Base-by-base conservation (phyloP, 306 rosid species). In the Betula pendula region DNA sequence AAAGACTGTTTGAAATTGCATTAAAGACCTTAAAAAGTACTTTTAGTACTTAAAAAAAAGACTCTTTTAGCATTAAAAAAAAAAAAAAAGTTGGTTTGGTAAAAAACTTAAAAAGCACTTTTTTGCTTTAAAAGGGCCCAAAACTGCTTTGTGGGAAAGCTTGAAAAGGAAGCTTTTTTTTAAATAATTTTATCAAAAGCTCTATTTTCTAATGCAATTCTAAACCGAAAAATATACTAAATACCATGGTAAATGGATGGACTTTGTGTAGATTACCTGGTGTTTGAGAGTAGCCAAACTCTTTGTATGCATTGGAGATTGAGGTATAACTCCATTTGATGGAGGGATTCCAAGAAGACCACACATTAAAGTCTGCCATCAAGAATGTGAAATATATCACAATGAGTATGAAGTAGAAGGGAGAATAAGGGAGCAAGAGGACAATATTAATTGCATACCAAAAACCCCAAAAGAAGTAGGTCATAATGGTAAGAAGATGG, bases 291-390 rank as follows among this genome's bases (percentile, higher is more conserved):
- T 96, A 40, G 99, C 99, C 40, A 96, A 84, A 75, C 98, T 90
- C 88, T 96, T 96, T 5, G 99, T 96, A 81, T 96, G 99, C 99
- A 96, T 96, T 49, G 99, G 98, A 66, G 99, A 96, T 73, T 96
- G 99, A 2, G 99, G 99, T 83, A 96, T 92, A 79, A 96, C 99
- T 68, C 99, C 99, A 71, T 96, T 96, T 20, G 99, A 72, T 7
- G 99, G 99, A 72, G 99, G 99, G 60, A 96, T 84, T 84, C 99
- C 99, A 47, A 92, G 45, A 19, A 96, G 98, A 70, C 99, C 99
- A 84, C 99, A 96, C 77, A 89, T 35, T 68, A 96, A 91, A 72
- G 99, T 96, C 99, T 96, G 83, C 60, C 75, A 76, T 73, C 27
- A 48, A 80, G 17, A 78, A 67, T 14, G 72, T 27, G 13, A 16